Base-by-base conservation (phyloP, 2,329 filamentous ascomycete species). In the Exophiala xenobiotica region DNA sequence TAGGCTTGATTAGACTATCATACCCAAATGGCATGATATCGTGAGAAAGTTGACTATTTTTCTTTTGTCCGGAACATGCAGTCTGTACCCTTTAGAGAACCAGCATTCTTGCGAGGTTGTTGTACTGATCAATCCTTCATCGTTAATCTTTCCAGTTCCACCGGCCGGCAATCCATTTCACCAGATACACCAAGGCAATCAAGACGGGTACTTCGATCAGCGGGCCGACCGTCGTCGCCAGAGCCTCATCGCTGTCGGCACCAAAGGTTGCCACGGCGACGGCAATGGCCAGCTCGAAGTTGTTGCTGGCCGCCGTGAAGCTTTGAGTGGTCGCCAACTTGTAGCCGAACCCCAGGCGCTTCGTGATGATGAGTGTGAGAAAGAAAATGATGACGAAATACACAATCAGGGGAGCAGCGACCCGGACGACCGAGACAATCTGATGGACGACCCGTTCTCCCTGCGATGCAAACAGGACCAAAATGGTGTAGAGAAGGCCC, bases 241-340 rank as follows among this genome's bases (percentile, higher is more conserved):
- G 73, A 0, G 90, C 90, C 69, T 95, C 85, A 45, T 90, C 82
- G 61, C 87, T 92, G 31, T 86, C 73, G 0, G 85, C 78, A 0
- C 90, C 90, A 69, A 87, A 95, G 0, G 86, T 86, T 0, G 90
- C 86, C 2, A 95, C 84, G 0, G 88, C 88, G 0, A 96, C 90
- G 0, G 90, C 90, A 69, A 96, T 95, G 0, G 90, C 89, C 16
- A 95, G 73, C 73, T 95, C 90, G 63, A 96, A 95, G 66, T 96
- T 95, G 65, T 96, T 96, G 66, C 90, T 95, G 1, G 88, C 87
- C 0, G 88, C 90, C 0, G 88, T 95, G 62, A 95, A 93, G 64
- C 87, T 90, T 70, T 95, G 89, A 2, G 88, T 91, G 5, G 79
- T 77, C 1, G 80, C 78, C 1, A 90, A 66, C 27, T 78, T 77